Percentiles rank a stretch among this genome's conserved stretches.
These are phyloP conservation scores for Hanseniaspora opuntiae DNA, from an alignment of 805 yeast genomes.

Conservation along the genomic window DNA sequence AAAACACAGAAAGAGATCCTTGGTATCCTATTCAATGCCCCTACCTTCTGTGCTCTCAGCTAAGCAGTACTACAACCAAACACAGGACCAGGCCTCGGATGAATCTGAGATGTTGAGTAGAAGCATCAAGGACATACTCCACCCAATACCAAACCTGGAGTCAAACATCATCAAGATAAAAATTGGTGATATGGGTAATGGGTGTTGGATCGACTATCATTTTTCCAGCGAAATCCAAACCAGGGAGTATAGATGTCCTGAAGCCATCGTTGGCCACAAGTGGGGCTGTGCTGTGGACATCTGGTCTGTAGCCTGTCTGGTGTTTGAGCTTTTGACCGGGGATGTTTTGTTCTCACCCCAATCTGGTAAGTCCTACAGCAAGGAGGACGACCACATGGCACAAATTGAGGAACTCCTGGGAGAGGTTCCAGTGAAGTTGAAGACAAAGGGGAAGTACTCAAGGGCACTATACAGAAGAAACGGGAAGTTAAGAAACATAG, in stretches of 20 bases:
- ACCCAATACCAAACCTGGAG: slow-evolving; percentile 16
- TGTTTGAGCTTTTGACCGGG: slow-evolving; percentile 85
- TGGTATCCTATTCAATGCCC: slow-evolving; percentile 8
- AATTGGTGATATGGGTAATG: slow-evolving; percentile 88
- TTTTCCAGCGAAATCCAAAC: slow-evolving; percentile 85
- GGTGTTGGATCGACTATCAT: slow-evolving; percentile 69
- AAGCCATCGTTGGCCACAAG: slow-evolving; percentile 57
- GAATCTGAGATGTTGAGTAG: background rate
- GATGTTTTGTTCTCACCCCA: slow-evolving; percentile 86
- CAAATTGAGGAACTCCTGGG: slow-evolving; percentile 81
- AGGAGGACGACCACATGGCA: slow-evolving; percentile 93
- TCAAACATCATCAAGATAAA: slow-evolving; percentile 56
- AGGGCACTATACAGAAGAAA: slow-evolving; percentile 49
- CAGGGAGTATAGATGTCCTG: slow-evolving; percentile 86
- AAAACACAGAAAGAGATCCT: background rate
- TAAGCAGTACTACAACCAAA: background rate
- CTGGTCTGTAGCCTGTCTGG: slow-evolving; percentile 90
- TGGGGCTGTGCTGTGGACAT: slow-evolving; percentile 96
- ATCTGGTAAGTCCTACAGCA: slow-evolving; percentile 58
- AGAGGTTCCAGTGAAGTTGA: slow-evolving; percentile 44
- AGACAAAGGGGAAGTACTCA: slow-evolving; percentile 49
- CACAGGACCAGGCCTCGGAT: background rate
- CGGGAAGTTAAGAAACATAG: slow-evolving; percentile 64
- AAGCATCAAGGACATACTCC: background rate
- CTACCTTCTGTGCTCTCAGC: slow-evolving; percentile 4